phyloP scores from a whole-genome alignment of 768 basidiomycete genomes.

The Cytidiella melzeri region DNA sequence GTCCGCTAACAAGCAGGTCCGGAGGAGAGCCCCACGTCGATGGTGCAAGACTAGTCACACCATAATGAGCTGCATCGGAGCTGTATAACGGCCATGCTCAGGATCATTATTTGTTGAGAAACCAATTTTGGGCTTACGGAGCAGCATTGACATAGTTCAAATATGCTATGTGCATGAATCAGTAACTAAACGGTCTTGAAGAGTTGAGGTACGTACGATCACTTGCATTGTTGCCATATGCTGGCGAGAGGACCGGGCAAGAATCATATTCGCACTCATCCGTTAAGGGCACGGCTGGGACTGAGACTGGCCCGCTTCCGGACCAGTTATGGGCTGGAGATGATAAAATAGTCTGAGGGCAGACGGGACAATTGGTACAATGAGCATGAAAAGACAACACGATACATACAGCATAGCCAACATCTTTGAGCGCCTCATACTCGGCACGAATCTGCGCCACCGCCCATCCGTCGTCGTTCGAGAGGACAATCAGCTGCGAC shows the following conservation, averaged over 20 bases:
- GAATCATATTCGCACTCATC: conserved; percentile 37
- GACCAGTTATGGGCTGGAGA: conserved; percentile 41
- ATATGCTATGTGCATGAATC: conserved; percentile 23
- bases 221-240: conserved; percentile 35
- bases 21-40: conserved; percentile 3
- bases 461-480: conserved; percentile 40
- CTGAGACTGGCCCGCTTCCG: conserved; percentile 38
- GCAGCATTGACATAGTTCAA: conserved; percentile 40
- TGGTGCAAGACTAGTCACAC: conserved; percentile 10
- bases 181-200: no score
- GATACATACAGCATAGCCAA: conserved; percentile 34
- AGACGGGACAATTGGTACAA: not conserved
- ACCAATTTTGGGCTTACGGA: conserved; percentile 26
- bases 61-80: conserved; percentile 7
- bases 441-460: conserved; percentile 39
- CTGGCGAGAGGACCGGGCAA: conserved; percentile 36
- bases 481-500: conserved; percentile 23
- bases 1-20: conserved; percentile 13
- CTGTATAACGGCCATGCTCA: no score
- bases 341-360: conserved; percentile 36
- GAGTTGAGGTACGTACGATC: conserved; percentile 35
- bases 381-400: not conserved
- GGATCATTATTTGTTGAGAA: no score
- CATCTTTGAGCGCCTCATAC: conserved; percentile 31
- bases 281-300: conserved; percentile 26